These are phyloP conservation scores for Fusarium newnesense DNA, from an alignment of 2,329 filamentous ascomycete genomes.

Conservation along the genomic window DNA sequence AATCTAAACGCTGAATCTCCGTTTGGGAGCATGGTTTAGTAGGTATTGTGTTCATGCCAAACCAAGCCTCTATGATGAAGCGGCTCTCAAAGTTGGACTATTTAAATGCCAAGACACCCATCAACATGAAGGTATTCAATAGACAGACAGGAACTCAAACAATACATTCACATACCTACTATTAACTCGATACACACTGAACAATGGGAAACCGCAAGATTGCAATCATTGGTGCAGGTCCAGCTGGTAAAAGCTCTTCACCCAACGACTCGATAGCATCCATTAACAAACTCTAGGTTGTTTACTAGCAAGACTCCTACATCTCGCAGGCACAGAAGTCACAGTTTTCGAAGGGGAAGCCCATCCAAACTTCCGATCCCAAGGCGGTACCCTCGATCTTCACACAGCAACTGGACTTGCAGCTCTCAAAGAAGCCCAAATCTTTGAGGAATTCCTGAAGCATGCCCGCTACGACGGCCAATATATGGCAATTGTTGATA, in stretches of 20 bases:
- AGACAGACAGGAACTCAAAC: background rate
- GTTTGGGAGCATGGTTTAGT: conserved; percentile 1
- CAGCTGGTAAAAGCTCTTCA: conserved; percentile 36
- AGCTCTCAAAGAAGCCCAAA: conserved; percentile 60
- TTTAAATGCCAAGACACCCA: conserved; percentile 11
- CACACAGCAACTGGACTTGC: conserved; percentile 62
- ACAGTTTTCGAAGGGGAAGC: conserved; percentile 62
- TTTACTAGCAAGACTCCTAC: conserved; percentile 59
- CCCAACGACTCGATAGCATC: background rate
- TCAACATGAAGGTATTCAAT: background rate
- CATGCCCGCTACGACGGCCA: conserved; percentile 64
- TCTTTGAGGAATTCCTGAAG: conserved; percentile 62
- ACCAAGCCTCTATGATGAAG: background rate
- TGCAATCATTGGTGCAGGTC: conserved; percentile 45
- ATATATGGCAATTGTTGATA: conserved; percentile 58
- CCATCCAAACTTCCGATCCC: conserved; percentile 55
- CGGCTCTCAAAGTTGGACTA: background rate
- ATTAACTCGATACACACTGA: background rate
- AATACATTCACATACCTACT: background rate
- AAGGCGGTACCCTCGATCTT: conserved; percentile 66
- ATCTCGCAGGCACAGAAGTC: conserved; percentile 56
- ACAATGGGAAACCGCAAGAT: conserved; percentile 40
- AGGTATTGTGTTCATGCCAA: background rate
- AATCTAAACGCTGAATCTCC: conserved; percentile 7
- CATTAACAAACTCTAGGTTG: conserved; percentile 37